phyloP scores from a whole-genome alignment of 2,329 filamentous ascomycete genomes.

The Trichoderma sp. region DNA sequence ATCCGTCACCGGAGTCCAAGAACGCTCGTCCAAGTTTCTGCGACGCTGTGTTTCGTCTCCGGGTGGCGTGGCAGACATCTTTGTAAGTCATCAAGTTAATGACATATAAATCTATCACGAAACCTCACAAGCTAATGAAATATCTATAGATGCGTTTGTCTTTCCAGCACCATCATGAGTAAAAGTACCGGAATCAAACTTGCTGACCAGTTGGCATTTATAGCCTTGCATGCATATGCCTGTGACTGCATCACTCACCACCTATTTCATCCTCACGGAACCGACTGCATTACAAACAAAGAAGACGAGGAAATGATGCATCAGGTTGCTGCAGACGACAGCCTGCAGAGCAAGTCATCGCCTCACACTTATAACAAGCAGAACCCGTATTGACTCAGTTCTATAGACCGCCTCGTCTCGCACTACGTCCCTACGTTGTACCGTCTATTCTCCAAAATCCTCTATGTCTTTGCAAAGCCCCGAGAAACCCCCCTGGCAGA shows the following conservation, averaged over 20 bases:
- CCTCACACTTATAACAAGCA: rapidly evolving
- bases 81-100: constrained; percentile 48
- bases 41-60: constrained; percentile 53
- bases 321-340: constrained; percentile 69
- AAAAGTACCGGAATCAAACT: not conserved
- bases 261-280: constrained; percentile 69
- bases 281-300: constrained; percentile 58
- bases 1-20: constrained; percentile 60
- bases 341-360: constrained; percentile 60
- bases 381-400: too few species aligned
- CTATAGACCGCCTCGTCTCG: constrained; percentile 60
- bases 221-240: constrained; percentile 65
- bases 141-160: constrained; percentile 39
- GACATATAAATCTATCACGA: not conserved
- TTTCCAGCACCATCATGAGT: not conserved
- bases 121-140: constrained; percentile 25
- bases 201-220: constrained; percentile 30
- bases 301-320: constrained; percentile 69
- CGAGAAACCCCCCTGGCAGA: constrained; percentile 63
- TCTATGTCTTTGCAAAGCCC: constrained; percentile 56
- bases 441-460: constrained; percentile 49
- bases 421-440: constrained; percentile 61
- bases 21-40: constrained; percentile 60
- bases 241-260: constrained; percentile 71
- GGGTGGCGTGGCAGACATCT: constrained; percentile 59